Evolutionary conservation across 2,329 filamentous ascomycete species (phyloP).

Genomic region (Colletotrichum siamense): DNA sequence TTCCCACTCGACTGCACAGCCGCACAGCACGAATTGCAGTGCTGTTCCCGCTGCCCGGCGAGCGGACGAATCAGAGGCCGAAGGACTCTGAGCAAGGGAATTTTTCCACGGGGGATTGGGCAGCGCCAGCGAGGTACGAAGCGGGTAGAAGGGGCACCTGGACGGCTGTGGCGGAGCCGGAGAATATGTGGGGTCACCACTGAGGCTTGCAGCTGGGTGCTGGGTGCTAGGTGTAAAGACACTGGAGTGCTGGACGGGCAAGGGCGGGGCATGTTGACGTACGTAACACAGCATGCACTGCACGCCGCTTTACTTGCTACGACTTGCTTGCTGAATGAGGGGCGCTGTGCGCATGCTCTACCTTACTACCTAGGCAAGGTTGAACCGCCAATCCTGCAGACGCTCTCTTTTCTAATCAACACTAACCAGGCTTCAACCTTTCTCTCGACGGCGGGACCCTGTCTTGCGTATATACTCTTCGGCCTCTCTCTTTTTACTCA

Average conservation of each 20-base stretch:
- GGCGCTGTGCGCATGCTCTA: neutral
- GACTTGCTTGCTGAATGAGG: neutral
- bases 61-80: conserved; percentile 1
- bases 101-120: neutral
- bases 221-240: neutral
- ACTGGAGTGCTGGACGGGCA: neutral
- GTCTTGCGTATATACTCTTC: neutral
- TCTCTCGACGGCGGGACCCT: neutral
- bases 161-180: conserved; percentile 16
- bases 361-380: neutral
- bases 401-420: neutral
- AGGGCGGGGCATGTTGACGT: conserved; percentile 9
- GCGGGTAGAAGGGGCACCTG: neutral
- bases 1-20: conserved; percentile 7
- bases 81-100: neutral
- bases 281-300: neutral
- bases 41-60: neutral
- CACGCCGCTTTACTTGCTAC: neutral
- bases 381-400: neutral
- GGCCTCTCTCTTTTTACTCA: neutral
- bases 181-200: neutral
- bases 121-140: neutral
- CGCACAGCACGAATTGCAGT: neutral
- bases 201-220: neutral
- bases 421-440: neutral